phyloP scores from a whole-genome alignment of 106 monocot species.

The Posidonia australis region DNA sequence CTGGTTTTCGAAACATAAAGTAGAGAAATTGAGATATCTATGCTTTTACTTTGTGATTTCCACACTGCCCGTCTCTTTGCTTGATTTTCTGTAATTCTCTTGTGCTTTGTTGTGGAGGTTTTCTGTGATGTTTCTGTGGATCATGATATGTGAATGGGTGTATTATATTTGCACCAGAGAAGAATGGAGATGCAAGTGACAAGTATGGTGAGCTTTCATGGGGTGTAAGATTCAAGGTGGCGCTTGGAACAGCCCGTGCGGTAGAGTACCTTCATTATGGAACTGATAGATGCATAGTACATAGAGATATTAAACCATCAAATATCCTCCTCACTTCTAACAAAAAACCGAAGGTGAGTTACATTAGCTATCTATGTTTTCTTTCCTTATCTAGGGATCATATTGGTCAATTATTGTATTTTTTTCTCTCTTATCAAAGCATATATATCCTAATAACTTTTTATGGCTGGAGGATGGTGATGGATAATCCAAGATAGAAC shows the following conservation, averaged over 20 bases:
- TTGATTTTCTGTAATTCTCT: not conserved
- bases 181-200: conserved; percentile 4
- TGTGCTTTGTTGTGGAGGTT: not conserved
- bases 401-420: too few relatives aligned
- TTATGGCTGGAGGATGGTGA: too few relatives aligned
- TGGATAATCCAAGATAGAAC: too few relatives aligned
- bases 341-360: conserved; percentile 47
- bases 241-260: conserved; percentile 52
- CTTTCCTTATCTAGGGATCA: too few relatives aligned
- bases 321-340: conserved; percentile 76
- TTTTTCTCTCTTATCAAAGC: too few relatives aligned
- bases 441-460: too few relatives aligned
- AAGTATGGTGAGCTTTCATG: conserved; percentile 29
- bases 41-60: too few relatives aligned
- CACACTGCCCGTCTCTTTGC: not conserved
- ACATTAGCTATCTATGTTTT: not conserved
- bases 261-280: conserved; percentile 64
- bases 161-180: not conserved
- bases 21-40: too few relatives aligned
- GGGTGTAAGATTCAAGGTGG: conserved; percentile 66
- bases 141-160: not conserved
- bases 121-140: not conserved
- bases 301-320: conserved; percentile 88
- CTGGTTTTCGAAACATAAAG: not conserved
- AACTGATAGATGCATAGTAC: conserved; percentile 62